phyloP scores from a whole-genome alignment of 2,329 filamentous ascomycete genomes.

The Microdochium nivale region DNA sequence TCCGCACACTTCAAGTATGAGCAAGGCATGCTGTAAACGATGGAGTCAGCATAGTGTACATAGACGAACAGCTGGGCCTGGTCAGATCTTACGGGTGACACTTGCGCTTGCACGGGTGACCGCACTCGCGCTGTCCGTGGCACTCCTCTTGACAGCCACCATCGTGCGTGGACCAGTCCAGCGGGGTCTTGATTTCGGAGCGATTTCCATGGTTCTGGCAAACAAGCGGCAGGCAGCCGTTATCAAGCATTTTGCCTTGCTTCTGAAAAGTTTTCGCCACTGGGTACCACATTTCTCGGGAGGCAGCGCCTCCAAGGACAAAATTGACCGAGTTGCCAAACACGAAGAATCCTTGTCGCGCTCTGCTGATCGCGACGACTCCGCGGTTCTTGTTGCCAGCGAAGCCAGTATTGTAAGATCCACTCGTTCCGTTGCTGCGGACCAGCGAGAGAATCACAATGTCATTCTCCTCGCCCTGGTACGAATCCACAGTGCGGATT shows the following conservation, averaged over 20 bases:
- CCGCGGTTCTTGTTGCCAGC: slow-evolving; percentile 52
- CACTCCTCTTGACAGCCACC: slow-evolving; percentile 18
- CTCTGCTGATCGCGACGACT: slow-evolving; percentile 57
- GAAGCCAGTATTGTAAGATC: slow-evolving; percentile 54
- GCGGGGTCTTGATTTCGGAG: slow-evolving; percentile 40
- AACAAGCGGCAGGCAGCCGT: slow-evolving; percentile 47
- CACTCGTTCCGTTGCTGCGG: slow-evolving; percentile 49
- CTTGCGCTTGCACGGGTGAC: slow-evolving; percentile 16
- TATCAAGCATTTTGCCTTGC: slow-evolving; percentile 19
- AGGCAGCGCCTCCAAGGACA: slow-evolving; percentile 33
- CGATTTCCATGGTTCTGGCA: slow-evolving; percentile 51
- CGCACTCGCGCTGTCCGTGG: slow-evolving; percentile 12
- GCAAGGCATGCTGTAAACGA: slow-evolving; percentile 13
- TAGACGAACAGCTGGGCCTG: too few relatives aligned
- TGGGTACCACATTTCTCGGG: slow-evolving; percentile 28
- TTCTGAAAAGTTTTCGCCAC: slow-evolving; percentile 30
- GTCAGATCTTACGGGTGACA: slow-evolving; percentile 19
- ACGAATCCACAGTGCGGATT: slow-evolving; percentile 78
- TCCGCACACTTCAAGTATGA: slow-evolving; percentile 14
- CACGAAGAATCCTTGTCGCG: slow-evolving; percentile 71
- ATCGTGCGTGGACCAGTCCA: slow-evolving; percentile 37
- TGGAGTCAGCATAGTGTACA: background rate
- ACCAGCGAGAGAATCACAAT: slow-evolving; percentile 75
- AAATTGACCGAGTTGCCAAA: slow-evolving; percentile 65
- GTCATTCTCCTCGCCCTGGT: slow-evolving; percentile 87